These are phyloP conservation scores for Collybia nuda DNA, from an alignment of 768 basidiomycete genomes.

Conservation along the genomic window DNA sequence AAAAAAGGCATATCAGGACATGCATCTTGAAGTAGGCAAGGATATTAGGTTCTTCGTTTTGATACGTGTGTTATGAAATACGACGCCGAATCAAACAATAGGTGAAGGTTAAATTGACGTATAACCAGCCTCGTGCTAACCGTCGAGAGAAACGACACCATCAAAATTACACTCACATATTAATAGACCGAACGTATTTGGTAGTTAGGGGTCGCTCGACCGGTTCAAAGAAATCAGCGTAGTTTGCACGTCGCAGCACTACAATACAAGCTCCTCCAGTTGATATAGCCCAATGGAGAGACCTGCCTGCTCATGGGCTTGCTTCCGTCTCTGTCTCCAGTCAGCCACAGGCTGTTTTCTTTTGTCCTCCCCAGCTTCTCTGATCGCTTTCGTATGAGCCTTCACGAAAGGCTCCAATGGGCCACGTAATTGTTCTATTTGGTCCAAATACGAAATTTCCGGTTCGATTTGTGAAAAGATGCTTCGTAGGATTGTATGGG, in stretches of 20 bases:
- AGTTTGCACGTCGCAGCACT: neutral
- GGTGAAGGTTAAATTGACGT: neutral
- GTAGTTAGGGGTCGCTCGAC: neutral
- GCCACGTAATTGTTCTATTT: conserved; percentile 56
- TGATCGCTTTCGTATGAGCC: conserved; percentile 48
- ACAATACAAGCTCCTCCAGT: conserved; percentile 69
- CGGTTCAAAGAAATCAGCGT: neutral
- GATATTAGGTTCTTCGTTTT: too few relatives aligned
- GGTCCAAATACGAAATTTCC: conserved; percentile 50
- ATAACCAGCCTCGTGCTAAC: neutral
- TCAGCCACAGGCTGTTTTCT: conserved; percentile 36
- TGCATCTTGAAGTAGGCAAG: too few relatives aligned
- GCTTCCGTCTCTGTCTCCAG: conserved; percentile 54
- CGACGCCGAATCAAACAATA: too few relatives aligned
- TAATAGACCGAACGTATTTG: too few relatives aligned
- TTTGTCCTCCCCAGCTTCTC: conserved; percentile 37
- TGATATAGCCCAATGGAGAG: conserved; percentile 66
- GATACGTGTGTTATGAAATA: too few relatives aligned
- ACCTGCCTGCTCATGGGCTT: conserved; percentile 49
- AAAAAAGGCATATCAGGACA: too few relatives aligned
- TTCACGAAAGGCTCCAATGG: conserved; percentile 62
- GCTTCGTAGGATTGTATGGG: conserved; percentile 50
- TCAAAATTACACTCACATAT: neutral
- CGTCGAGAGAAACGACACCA: neutral
- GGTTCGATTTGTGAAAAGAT: conserved; percentile 53